Conservation (phyloP, 768 basidiomycete genomes). For the Leccinum subgranulosum region DNA sequence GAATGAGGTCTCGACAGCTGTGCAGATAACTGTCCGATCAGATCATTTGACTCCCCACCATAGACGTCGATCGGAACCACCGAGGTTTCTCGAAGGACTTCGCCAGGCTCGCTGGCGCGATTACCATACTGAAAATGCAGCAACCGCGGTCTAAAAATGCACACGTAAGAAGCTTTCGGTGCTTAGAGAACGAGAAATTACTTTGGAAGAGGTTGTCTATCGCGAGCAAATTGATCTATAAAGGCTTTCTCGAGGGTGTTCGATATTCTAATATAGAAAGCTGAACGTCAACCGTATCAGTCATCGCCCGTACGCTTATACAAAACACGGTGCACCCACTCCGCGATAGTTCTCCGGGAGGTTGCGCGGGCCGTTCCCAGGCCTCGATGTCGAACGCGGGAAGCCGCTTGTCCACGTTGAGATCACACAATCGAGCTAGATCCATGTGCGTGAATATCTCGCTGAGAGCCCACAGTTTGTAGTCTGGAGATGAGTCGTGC, state of each 20-base stretch:
- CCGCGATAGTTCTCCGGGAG: constrained; percentile 42
- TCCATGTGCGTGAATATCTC: constrained; percentile 73
- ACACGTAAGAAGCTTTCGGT: constrained; percentile 2
- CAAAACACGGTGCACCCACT: constrained; percentile 25
- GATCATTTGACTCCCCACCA: constrained; percentile 46
- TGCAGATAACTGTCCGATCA: constrained; percentile 49
- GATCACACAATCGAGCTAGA: constrained; percentile 53
- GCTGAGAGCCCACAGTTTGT: constrained; percentile 52
- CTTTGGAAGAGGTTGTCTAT: constrained; percentile 33
- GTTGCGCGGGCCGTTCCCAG: constrained; percentile 34
- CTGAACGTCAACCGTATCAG: constrained; percentile 31
- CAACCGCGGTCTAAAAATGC: constrained; percentile 33
- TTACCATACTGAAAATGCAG: constrained; percentile 57
- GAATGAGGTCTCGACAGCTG: constrained; percentile 29
- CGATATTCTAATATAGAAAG: constrained; percentile 46
- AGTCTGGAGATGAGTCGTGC: constrained; percentile 33
- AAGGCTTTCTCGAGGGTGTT: constrained; percentile 44
- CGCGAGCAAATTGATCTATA: constrained; percentile 34
- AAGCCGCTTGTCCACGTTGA: constrained; percentile 52
- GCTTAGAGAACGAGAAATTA: constrained; percentile 5
- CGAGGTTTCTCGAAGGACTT: constrained; percentile 35
- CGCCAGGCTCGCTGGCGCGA: constrained; percentile 35
- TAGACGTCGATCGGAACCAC: constrained; percentile 54
- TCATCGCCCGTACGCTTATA: constrained; percentile 4
- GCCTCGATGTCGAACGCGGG: constrained; percentile 43